A percentile compares a stretch with the other conserved stretches of the same genome.
Evolutionary conservation across 148 eudicot genomes (phyloP).

Genomic region (Persicaria tinctoria): DNA sequence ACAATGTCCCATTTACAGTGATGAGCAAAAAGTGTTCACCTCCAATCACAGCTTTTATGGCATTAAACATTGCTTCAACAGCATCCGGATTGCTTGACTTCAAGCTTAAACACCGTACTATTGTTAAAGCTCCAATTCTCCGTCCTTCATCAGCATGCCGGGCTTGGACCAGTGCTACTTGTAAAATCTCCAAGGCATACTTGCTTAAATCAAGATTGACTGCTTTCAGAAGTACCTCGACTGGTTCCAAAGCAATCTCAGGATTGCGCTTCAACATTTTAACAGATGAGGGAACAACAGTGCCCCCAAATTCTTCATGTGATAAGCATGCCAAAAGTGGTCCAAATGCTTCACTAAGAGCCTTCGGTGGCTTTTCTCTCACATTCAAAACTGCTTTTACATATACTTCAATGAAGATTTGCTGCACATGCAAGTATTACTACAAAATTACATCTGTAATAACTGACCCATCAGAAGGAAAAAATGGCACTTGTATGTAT

Average conservation of each 20-base stretch:
- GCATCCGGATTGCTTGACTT: conserved; percentile 96
- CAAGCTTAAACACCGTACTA: conserved; percentile 66
- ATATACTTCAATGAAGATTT: conserved; percentile 67
- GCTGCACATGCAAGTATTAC: conserved; percentile 36
- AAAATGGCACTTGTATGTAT: background rate
- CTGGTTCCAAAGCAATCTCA: conserved; percentile 78
- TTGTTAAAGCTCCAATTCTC: conserved; percentile 59
- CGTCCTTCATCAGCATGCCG: conserved; percentile 91
- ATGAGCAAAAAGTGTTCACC: conserved; percentile 32
- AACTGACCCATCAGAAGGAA: conserved; percentile 1
- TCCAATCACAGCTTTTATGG: conserved; percentile 74
- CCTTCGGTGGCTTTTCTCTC: conserved; percentile 62
- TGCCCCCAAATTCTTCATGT: conserved; percentile 75
- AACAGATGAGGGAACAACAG: conserved; percentile 69
- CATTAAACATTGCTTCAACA: conserved; percentile 54
- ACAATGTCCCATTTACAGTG: background rate
- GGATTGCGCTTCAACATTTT: conserved; percentile 98
- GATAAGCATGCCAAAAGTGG: conserved; percentile 58
- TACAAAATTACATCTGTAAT: conserved; percentile 11
- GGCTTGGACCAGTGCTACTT: conserved; percentile 75
- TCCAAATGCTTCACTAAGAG: conserved; percentile 72
- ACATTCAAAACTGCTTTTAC: conserved; percentile 71
- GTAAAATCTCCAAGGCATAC: conserved; percentile 62
- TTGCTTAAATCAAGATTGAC: conserved; percentile 85
- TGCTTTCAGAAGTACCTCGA: conserved; percentile 60